phyloP scores from a whole-genome alignment of 176 grass and related monocot genomes.

The Oryza glaberrima region DNA sequence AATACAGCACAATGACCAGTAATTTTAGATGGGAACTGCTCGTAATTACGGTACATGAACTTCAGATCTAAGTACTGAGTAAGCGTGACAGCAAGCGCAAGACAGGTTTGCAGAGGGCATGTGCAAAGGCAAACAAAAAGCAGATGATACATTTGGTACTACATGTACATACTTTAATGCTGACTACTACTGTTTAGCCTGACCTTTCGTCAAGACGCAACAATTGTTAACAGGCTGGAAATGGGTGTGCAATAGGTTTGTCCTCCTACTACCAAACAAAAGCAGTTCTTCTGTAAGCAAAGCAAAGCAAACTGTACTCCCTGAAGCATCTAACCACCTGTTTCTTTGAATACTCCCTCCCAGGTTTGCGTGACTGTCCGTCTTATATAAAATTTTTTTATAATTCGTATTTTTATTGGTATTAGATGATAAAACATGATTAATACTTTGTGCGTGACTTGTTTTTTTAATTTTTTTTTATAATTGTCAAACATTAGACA shows the following conservation, averaged over 20 bases:
- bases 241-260: not conserved
- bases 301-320: not conserved
- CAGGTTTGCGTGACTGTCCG: too few relatives aligned
- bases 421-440: too few relatives aligned
- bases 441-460: too few relatives aligned
- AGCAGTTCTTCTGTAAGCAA: not conserved
- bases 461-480: too few relatives aligned
- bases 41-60: not conserved
- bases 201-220: slow-evolving; percentile 20
- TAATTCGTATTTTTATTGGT: too few relatives aligned
- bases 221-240: slow-evolving; percentile 16
- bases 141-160: slow-evolving; percentile 29
- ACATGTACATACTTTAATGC: slow-evolving; percentile 25
- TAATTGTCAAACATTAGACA: too few relatives aligned
- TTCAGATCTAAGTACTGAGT: slow-evolving; percentile 6
- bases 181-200: not conserved
- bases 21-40: not conserved
- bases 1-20: not conserved
- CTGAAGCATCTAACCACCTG: not conserved
- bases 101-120: slow-evolving; percentile 9
- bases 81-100: not conserved
- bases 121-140: slow-evolving; percentile 37
- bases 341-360: not conserved
- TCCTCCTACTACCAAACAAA: not conserved
- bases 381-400: too few relatives aligned